Evolutionary conservation across 371 early-diverging fungal genomes (phyloP), one percentile per base, ranked within the genome.

Genomic region (Apophysomyces ossiformis): DNA sequence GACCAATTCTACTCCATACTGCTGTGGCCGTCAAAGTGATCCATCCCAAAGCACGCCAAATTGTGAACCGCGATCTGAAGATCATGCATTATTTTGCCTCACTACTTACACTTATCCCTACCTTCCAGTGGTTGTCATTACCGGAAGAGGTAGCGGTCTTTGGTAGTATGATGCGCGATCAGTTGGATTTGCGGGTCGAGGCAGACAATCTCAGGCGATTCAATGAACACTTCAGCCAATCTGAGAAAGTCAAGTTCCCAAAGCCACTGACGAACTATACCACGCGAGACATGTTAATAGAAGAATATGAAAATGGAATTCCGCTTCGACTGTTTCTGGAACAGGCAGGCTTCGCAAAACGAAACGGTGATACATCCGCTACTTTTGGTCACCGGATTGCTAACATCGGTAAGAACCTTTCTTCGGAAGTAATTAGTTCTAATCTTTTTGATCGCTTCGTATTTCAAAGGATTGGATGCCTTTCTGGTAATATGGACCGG

Each of bases 11-110:
- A 12, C 54, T 85, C n/a, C 84, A 86, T 69, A 87, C 87, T 2
- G 78, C 83, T 0, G 94, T 95, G 9, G 98, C 98, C 0, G 88
- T 99, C 68, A 98, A 99, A 75, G 92, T 99, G 9, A 82, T 97
- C 11, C 97, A 98, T 74, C 98, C 98, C 4, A 78, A 84, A 6
- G 93, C 92, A 5, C 84, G 78, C 6, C 70, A 79, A 18, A 74
- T 86, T 12, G 92, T 98, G 0, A 72, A 80, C 9, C 80, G 90
- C 4, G 99, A 98, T 75, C 74, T 98, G 67, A 84, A 79, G 15
- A 91, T 97, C 46, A 90, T 97, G 87, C 65, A 70, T 5, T 80
- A 85, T 61, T 85, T 89, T 59, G 96, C 95, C 0, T 68, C 65
- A n/a, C 8, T 90, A 9, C 65, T 95, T 21, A 79, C 87, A 18